Evolutionary conservation across 2,329 filamentous ascomycete genomes (phyloP).

Genomic region (Pestalotiopsis fici): DNA sequence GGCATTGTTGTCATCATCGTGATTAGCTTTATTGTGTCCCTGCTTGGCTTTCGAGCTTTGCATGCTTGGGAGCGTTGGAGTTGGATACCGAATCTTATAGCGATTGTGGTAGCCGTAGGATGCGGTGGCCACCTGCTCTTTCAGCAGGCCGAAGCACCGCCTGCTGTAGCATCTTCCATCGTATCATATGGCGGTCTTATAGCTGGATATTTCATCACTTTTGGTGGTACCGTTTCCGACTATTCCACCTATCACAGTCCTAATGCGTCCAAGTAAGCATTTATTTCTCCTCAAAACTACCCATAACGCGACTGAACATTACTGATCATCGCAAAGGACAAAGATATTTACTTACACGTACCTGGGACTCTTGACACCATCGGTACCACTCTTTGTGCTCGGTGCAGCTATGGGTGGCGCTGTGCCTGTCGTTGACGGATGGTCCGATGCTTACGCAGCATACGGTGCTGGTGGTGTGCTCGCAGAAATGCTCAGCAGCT

Average conservation of each 20-base stretch:
- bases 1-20: slow-evolving; percentile 59
- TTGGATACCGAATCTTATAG: slow-evolving; percentile 56
- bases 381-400: slow-evolving; percentile 48
- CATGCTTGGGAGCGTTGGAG: slow-evolving; percentile 58
- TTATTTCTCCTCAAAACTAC: background rate
- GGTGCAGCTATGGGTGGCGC: slow-evolving; percentile 25
- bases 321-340: slow-evolving; percentile 22
- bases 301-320: background rate
- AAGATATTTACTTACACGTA: slow-evolving; percentile 51
- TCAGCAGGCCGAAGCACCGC: slow-evolving; percentile 14
- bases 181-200: slow-evolving; percentile 47
- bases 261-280: slow-evolving; percentile 37
- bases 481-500: slow-evolving; percentile 21
- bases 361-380: slow-evolving; percentile 49
- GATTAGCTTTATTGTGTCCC: slow-evolving; percentile 52
- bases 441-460: slow-evolving; percentile 21
- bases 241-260: slow-evolving; percentile 58
- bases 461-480: slow-evolving; percentile 22
- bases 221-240: slow-evolving; percentile 56
- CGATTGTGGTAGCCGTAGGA: slow-evolving; percentile 52
- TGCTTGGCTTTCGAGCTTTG: slow-evolving; percentile 55
- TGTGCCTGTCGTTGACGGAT: slow-evolving; percentile 18
- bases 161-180: slow-evolving; percentile 25
- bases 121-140: slow-evolving; percentile 52
- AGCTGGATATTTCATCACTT: slow-evolving; percentile 55